Percentiles rank a stretch among this genome's conserved stretches.
Conservation (phyloP, 352 stramenopile species). For the Phytophthora hybrid region DNA sequence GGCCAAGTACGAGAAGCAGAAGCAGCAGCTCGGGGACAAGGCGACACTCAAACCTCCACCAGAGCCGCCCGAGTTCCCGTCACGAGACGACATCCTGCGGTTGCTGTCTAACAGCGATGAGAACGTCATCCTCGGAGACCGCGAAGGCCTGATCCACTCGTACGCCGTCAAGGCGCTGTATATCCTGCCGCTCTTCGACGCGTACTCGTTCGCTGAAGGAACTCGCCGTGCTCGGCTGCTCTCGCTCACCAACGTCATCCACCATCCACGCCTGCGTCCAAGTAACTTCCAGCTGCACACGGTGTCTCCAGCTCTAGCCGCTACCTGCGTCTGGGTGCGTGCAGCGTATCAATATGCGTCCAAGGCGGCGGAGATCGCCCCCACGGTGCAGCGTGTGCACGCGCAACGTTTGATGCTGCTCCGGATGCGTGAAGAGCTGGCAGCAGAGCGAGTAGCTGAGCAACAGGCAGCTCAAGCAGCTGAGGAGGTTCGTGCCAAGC, state of each 20-base stretch:
- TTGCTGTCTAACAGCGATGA: slow-evolving; percentile 82
- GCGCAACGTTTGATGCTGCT: slow-evolving; percentile 67
- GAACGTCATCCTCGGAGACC: slow-evolving; percentile 82
- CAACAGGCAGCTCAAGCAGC: slow-evolving; percentile 23
- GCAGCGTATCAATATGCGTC: slow-evolving; percentile 78
- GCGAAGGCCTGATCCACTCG: slow-evolving; percentile 79
- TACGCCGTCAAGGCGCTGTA: slow-evolving; percentile 86
- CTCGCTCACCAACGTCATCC: slow-evolving; percentile 71
- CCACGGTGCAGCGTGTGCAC: slow-evolving; percentile 63
- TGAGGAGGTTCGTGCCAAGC: slow-evolving; percentile 24
- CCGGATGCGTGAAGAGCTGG: slow-evolving; percentile 49
- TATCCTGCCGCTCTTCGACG: slow-evolving; percentile 80
- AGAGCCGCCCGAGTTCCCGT: slow-evolving; percentile 48
- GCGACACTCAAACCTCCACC: slow-evolving; percentile 18
- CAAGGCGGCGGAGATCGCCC: slow-evolving; percentile 71
- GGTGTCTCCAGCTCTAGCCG: slow-evolving; percentile 69
- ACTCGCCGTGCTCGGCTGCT: slow-evolving; percentile 66
- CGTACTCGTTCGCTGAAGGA: slow-evolving; percentile 82
- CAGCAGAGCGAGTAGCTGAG: slow-evolving; percentile 17
- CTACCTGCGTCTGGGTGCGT: slow-evolving; percentile 75
- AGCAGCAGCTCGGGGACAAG: slow-evolving; percentile 29
- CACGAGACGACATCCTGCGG: slow-evolving; percentile 66
- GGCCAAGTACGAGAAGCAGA: slow-evolving; percentile 37
- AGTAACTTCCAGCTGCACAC: slow-evolving; percentile 70
- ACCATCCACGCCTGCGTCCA: slow-evolving; percentile 74